These are phyloP conservation scores for Coemansia asiatica DNA, from an alignment of 192 early-diverging fungal genomes.

Conservation along the genomic window DNA sequence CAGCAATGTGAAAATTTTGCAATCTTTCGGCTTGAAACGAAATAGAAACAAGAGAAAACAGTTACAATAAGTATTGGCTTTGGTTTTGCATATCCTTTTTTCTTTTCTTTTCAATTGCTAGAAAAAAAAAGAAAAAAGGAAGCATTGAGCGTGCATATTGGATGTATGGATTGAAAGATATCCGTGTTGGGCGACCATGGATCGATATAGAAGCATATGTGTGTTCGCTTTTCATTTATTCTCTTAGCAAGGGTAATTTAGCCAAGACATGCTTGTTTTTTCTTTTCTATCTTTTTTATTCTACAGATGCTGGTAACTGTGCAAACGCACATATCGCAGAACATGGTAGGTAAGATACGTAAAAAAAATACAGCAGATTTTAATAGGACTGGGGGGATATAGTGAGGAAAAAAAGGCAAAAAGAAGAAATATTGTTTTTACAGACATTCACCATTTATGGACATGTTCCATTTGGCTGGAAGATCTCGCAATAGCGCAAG, in stretches of 20 bases:
- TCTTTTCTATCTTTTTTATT: not conserved
- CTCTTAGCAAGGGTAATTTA: not conserved
- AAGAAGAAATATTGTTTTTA: not conserved
- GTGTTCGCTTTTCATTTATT: not conserved
- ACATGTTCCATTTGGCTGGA: not conserved
- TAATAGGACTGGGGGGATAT: not conserved
- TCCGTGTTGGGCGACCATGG: not conserved
- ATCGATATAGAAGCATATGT: slow-evolving; percentile 5
- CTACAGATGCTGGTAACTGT: not conserved
- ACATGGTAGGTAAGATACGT: not conserved
- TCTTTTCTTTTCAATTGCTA: slow-evolving; percentile 2
- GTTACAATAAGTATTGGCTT: slow-evolving; percentile 2
- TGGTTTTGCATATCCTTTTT: slow-evolving; percentile 9
- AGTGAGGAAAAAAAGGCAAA: not conserved
- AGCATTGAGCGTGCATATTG: not conserved
- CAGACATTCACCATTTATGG: not conserved
- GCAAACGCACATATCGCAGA: not conserved
- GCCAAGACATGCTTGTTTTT: not conserved
- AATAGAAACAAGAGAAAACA: not conserved
- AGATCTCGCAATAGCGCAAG: not conserved
- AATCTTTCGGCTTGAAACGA: not conserved
- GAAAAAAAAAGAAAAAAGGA: not conserved
- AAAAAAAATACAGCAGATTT: not conserved
- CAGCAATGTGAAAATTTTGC: not conserved
- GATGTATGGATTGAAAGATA: slow-evolving; percentile 8